These are phyloP conservation scores for Macrolepiota albuminosa DNA, from an alignment of 768 basidiomycete species.

Conservation along the genomic window DNA sequence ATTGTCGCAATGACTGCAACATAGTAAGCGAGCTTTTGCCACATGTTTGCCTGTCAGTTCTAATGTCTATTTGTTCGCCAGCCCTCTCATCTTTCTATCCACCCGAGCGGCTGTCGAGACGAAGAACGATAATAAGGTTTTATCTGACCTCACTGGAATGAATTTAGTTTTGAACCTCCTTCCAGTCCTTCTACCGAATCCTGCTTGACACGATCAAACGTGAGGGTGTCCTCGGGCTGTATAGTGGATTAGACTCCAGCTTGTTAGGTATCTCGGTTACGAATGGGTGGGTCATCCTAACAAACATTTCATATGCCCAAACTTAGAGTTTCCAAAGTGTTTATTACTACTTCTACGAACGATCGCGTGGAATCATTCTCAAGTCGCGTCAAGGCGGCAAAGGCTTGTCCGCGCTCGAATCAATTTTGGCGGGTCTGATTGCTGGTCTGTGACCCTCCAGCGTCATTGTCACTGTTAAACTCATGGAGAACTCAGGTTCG, in stretches of 20 bases:
- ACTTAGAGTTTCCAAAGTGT: constrained; percentile 42
- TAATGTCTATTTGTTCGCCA: constrained; percentile 23
- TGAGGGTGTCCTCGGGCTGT: constrained; percentile 82
- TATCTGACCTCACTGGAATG: background rate
- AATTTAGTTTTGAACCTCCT: background rate
- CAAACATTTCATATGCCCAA: background rate
- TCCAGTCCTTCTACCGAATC: constrained; percentile 60
- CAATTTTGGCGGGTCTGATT: constrained; percentile 82
- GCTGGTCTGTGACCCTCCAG: constrained; percentile 52
- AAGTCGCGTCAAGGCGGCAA: constrained; percentile 54
- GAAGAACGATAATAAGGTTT: constrained; percentile 50
- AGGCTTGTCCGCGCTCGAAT: constrained; percentile 79
- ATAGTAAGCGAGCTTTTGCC: constrained; percentile 55
- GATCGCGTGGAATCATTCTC: constrained; percentile 54
- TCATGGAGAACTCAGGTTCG: constrained; percentile 50
- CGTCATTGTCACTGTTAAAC: background rate
- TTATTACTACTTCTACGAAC: constrained; percentile 92
- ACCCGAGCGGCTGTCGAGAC: constrained; percentile 92
- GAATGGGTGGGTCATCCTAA: constrained; percentile 58
- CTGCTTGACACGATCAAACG: constrained; percentile 73
- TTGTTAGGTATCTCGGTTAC: constrained; percentile 90
- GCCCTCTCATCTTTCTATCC: constrained; percentile 88
- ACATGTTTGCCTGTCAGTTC: constrained; percentile 4
- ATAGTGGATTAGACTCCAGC: constrained; percentile 81
- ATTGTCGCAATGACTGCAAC: constrained; percentile 88